These are phyloP conservation scores for Yamadazyma insecticola DNA, from an alignment of 805 yeast genomes.

Conservation along the genomic window DNA sequence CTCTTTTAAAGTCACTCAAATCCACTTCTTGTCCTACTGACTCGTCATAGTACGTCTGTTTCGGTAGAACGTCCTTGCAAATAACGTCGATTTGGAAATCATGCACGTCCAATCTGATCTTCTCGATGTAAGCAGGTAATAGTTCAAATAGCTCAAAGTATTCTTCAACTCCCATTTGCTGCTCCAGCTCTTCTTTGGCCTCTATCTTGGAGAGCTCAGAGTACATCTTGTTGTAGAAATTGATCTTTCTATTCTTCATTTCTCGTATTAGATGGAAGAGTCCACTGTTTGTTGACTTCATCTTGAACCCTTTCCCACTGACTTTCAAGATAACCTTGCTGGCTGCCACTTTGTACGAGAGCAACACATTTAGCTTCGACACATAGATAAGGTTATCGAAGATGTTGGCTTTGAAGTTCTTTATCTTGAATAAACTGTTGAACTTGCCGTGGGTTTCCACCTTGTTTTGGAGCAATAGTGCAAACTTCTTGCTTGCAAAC, in stretches of 20 bases:
- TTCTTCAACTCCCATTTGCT: conserved; percentile 4
- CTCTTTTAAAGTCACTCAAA: conserved; percentile 33
- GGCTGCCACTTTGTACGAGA: conserved; percentile 21
- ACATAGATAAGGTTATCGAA: conserved; percentile 26
- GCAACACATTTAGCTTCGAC: conserved; percentile 22
- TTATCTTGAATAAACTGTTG: conserved; percentile 21
- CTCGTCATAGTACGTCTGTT: conserved; percentile 21
- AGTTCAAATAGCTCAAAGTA: conserved; percentile 25
- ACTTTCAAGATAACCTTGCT: conserved; percentile 18
- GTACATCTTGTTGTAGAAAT: conserved; percentile 23
- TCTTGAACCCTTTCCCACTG: conserved; percentile 20
- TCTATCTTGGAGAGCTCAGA: too few relatives aligned
- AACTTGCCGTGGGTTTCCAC: conserved; percentile 1
- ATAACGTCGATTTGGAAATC: conserved; percentile 28
- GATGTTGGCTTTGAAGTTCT: conserved; percentile 25
- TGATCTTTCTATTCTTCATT: conserved; percentile 24
- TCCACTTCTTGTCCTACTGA: conserved; percentile 22
- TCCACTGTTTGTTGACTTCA: conserved; percentile 33
- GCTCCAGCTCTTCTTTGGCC: too few relatives aligned
- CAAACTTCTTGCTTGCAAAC: conserved; percentile 17
- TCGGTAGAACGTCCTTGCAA: conserved; percentile 39
- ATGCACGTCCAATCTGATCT: conserved; percentile 22
- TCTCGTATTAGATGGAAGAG: conserved; percentile 31
- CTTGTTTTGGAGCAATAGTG: conserved; percentile 2
- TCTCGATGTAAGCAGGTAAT: conserved; percentile 23